phyloP scores from a whole-genome alignment of 2,329 filamentous ascomycete species.

The Trichoderma hamatum region DNA sequence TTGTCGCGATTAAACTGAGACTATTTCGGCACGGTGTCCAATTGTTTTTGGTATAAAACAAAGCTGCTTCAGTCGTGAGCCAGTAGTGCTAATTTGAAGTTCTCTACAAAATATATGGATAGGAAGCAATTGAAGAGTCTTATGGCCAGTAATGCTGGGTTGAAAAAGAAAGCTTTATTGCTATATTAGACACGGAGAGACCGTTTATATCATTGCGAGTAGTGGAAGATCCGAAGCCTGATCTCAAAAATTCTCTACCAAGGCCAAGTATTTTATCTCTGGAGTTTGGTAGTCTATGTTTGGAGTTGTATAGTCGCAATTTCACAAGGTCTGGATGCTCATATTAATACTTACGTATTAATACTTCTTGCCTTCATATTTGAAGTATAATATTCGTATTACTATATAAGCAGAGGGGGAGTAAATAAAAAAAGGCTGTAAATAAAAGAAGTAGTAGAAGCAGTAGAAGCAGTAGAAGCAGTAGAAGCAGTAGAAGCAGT shows the following conservation, averaged over 20 bases:
- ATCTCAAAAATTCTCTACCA: not conserved
- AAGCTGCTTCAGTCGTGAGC: not conserved
- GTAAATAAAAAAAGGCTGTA: not conserved
- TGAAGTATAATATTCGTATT: not conserved
- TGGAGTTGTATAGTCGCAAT: not conserved
- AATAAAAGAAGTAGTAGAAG: too few relatives aligned
- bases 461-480: too few relatives aligned
- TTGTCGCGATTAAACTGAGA: not conserved
- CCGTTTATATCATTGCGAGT: not conserved
- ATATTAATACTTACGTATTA: not conserved
- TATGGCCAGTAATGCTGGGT: not conserved
- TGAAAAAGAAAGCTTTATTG: not conserved
- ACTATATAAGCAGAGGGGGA: not conserved
- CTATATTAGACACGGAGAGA: not conserved
- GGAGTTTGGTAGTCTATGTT: not conserved
- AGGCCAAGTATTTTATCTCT: not conserved
- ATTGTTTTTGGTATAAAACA: not conserved
- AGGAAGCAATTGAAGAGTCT: not conserved
- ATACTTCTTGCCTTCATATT: not conserved
- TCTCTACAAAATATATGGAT: not conserved
- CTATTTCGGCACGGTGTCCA: not conserved
- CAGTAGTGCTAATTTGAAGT: not conserved
- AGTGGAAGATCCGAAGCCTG: not conserved
- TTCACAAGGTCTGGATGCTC: not conserved
- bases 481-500: not conserved